These are phyloP conservation scores for Ophiocordyceps unilateralis DNA, from an alignment of 2,329 filamentous ascomycete genomes.

Conservation along the genomic window DNA sequence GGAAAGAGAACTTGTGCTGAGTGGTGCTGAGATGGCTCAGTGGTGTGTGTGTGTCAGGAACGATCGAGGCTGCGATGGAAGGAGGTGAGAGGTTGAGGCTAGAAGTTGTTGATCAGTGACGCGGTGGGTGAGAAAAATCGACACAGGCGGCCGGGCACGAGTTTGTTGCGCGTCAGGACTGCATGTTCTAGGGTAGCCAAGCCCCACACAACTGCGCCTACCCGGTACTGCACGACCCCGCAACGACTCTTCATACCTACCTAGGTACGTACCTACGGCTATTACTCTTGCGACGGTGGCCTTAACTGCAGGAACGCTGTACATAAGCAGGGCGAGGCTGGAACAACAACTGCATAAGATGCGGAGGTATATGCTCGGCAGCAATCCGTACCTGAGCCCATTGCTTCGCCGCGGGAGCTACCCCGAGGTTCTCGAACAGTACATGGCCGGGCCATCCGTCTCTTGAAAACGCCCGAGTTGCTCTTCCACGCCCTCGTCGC, in stretches of 20 bases:
- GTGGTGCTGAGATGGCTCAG: background rate
- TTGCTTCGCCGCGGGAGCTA: background rate
- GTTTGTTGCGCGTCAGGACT: too few species aligned
- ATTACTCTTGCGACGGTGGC: conserved; percentile 19
- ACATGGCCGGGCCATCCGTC: background rate
- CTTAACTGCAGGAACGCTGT: conserved; percentile 5
- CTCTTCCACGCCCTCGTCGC: too few species aligned
- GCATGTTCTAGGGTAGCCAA: background rate
- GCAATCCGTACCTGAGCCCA: background rate
- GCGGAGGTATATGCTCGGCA: background rate
- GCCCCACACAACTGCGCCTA: background rate
- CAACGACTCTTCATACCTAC: background rate
- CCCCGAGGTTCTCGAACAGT: background rate
- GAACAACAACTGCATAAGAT: background rate
- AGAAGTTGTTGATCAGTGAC: background rate
- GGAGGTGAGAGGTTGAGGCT: background rate
- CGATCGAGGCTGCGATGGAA: background rate
- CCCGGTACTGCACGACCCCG: background rate
- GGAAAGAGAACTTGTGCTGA: background rate
- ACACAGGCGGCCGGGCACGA: background rate
- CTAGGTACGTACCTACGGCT: background rate
- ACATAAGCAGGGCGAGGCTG: background rate
- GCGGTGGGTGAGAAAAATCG: background rate
- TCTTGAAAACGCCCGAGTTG: too few species aligned
- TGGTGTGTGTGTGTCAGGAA: too few species aligned